Conservation (phyloP, 139 green algal species). For the Coelastrella sp. region DNA sequence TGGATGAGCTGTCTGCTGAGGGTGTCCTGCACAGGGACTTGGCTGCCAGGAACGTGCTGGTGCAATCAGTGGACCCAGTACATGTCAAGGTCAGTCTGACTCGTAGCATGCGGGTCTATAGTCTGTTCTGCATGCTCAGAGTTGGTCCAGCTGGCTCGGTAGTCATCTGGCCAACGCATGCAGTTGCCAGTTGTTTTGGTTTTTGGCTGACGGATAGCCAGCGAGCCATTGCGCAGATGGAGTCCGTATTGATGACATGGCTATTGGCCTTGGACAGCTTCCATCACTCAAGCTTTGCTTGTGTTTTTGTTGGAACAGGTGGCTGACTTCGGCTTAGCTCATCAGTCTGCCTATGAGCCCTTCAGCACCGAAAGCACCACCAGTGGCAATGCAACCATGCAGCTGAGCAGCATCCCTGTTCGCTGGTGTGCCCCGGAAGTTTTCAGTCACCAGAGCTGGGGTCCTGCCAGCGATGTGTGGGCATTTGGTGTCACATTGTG, state of each 20-base stretch:
- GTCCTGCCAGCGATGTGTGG: conserved; percentile 60
- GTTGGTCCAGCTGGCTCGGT: too few relatives aligned
- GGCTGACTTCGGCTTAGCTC: conserved; percentile 64
- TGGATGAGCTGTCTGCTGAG: conserved; percentile 59
- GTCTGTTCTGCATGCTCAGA: too few relatives aligned
- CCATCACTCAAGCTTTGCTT: background rate
- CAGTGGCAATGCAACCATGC: background rate
- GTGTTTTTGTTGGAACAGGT: conserved; percentile 49
- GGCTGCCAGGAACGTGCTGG: conserved; percentile 70
- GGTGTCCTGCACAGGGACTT: conserved; percentile 70
- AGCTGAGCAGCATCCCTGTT: conserved; percentile 55
- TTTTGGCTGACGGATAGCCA: background rate
- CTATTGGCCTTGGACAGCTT: background rate
- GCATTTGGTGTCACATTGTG: conserved; percentile 70
- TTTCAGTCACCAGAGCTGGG: conserved; percentile 46
- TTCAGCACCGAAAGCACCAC: background rate
- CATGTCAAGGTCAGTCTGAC: conserved; percentile 63
- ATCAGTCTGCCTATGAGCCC: background rate
- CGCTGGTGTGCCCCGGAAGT: conserved; percentile 70
- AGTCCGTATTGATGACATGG: too few relatives aligned
- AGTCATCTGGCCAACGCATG: too few relatives aligned
- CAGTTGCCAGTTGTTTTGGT: too few relatives aligned
- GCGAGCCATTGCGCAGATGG: too few relatives aligned
- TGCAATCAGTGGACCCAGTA: conserved; percentile 63
- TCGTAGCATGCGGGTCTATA: too few relatives aligned